These are phyloP conservation scores for Eragrostis tef DNA, from an alignment of 202 grass and related monocot genomes.

Conservation along the genomic window DNA sequence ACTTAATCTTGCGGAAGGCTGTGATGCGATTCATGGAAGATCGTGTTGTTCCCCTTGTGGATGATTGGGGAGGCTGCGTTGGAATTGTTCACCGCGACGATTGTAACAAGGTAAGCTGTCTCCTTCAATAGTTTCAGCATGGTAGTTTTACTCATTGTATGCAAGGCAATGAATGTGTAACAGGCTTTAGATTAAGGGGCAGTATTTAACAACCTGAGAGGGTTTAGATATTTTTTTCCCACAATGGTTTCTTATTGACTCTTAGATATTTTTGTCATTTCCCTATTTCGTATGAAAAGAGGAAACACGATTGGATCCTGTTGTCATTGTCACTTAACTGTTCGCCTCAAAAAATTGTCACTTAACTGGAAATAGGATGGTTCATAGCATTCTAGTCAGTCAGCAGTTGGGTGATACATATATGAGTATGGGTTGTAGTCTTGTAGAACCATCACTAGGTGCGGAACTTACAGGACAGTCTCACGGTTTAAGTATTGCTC, in stretches of 20 bases:
- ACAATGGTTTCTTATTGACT: neutral
- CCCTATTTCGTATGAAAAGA: neutral
- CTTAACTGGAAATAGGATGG: neutral
- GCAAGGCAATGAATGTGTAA: slow-evolving; percentile 11
- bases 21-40: slow-evolving; percentile 76
- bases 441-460: neutral
- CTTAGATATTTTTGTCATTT: slow-evolving; percentile 1
- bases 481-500: neutral
- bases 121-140: slow-evolving; percentile 32
- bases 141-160: neutral
- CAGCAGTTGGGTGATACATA: neutral
- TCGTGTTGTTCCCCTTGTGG: slow-evolving; percentile 63
- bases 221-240: slow-evolving; percentile 12
- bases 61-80: slow-evolving; percentile 87
- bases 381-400: neutral
- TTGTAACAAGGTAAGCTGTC: slow-evolving; percentile 68
- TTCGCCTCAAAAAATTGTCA: too few relatives aligned
- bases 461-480: neutral
- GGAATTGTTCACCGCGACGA: slow-evolving; percentile 75
- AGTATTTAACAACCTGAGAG: slow-evolving; percentile 25
- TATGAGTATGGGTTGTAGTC: neutral
- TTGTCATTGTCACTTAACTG: slow-evolving; percentile 3
- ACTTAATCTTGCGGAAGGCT: slow-evolving; percentile 60
- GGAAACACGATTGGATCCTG: neutral
- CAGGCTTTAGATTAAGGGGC: slow-evolving; percentile 5